A percentile compares a stretch with the other conserved stretches of the same genome.
These are phyloP conservation scores for Bisporella sp. DNA, from an alignment of 2,329 filamentous ascomycete genomes.

Conservation along the genomic window DNA sequence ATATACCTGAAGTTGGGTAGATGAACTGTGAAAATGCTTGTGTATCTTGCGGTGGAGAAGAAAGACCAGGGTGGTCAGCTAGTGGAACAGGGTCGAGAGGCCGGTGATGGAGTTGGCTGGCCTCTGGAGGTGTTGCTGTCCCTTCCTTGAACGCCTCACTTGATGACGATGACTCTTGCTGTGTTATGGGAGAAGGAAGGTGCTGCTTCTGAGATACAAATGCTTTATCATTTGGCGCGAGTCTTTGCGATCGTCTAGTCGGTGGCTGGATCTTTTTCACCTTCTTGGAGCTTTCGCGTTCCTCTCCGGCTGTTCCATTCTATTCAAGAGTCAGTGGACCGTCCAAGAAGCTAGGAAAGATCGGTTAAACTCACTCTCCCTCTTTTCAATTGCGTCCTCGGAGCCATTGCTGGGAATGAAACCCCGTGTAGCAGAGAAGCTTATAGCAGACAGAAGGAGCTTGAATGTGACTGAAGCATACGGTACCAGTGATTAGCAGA, in stretches of 20 bases:
- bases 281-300: conserved; percentile 15
- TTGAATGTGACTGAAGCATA: too few species aligned
- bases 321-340: conserved; percentile 10
- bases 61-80: conserved; percentile 25
- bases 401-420: conserved; percentile 29
- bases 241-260: conserved; percentile 68
- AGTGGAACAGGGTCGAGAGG: conserved; percentile 33
- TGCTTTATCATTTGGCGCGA: conserved; percentile 49
- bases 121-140: conserved; percentile 63
- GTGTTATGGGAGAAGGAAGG: conserved; percentile 75
- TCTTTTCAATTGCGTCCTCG: conserved; percentile 81
- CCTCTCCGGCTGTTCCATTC: background rate
- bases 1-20: conserved; percentile 62
- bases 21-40: conserved; percentile 77
- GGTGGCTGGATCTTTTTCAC: conserved; percentile 42
- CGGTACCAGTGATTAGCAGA: too few species aligned
- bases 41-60: conserved; percentile 66
- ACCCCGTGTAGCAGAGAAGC: conserved; percentile 1
- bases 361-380: conserved; percentile 51
- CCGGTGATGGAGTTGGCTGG: conserved; percentile 42
- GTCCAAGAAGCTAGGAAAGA: conserved; percentile 10
- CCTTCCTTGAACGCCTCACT: conserved; percentile 56
- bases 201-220: conserved; percentile 58
- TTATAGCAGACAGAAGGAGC: background rate
- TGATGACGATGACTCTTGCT: conserved; percentile 56